Conservation (phyloP, 192 early-diverging fungal genomes). For the Phlyctochytrium arcticum region DNA sequence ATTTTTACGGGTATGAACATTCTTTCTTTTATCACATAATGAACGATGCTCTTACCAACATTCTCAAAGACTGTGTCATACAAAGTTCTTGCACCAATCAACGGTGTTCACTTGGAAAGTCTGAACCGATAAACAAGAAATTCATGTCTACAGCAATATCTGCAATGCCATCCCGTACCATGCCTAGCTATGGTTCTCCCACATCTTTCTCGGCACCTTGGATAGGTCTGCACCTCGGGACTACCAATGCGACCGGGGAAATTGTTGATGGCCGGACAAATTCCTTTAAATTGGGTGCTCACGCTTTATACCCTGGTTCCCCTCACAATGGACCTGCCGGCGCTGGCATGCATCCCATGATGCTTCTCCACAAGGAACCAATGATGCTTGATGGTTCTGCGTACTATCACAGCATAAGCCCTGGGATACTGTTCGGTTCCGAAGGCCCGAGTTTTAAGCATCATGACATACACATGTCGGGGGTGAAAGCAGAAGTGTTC, state of each 20-base stretch:
- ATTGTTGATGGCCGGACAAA: background rate
- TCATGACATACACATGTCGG: no score
- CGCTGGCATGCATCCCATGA: background rate
- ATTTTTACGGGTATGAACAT: background rate
- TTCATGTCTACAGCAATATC: background rate
- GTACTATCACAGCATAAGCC: background rate
- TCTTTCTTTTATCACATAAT: no score
- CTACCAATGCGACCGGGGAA: background rate
- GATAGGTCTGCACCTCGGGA: background rate
- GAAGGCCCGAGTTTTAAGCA: no score
- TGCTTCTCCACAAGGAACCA: background rate
- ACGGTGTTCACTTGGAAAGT: no score
- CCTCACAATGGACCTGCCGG: no score
- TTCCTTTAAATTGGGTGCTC: background rate
- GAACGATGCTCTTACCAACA: background rate
- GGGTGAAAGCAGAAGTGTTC: no score
- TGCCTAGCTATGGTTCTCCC: background rate
- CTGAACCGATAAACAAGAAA: background rate
- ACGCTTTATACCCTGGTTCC: background rate
- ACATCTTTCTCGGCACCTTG: background rate
- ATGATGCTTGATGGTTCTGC: background rate
- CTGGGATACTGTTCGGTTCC: background rate
- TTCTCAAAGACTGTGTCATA: no score
- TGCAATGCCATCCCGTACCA: background rate
- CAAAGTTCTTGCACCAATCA: no score